A percentile compares a stretch with the other conserved stretches of the same genome.
Evolutionary conservation across 306 rosid genomes (phyloP).

Genomic region (Neltuma alba): DNA sequence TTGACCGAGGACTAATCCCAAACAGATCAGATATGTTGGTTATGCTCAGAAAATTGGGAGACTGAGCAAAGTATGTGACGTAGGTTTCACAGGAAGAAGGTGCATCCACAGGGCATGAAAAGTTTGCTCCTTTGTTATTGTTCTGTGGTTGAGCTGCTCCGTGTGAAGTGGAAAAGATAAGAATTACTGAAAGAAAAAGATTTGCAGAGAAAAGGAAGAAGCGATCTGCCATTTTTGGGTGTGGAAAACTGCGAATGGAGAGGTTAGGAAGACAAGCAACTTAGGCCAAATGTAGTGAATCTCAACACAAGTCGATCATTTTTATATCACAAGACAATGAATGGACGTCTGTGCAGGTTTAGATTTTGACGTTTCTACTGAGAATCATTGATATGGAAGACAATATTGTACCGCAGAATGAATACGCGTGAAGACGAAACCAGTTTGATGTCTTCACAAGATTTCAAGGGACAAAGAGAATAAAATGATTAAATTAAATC

Average conservation of each 20-base stretch:
- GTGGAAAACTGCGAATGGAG: neutral
- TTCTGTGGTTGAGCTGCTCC: slow-evolving; percentile 1
- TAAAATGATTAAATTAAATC: neutral
- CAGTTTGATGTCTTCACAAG: slow-evolving; percentile 5
- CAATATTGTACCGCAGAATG: slow-evolving; percentile 8
- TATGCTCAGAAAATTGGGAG: slow-evolving; percentile 48
- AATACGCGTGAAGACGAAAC: neutral
- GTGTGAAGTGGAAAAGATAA: slow-evolving; percentile 31
- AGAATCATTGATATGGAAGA: slow-evolving; percentile 22
- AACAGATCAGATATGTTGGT: slow-evolving; percentile 54
- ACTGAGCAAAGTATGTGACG: slow-evolving; percentile 53
- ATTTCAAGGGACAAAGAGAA: slow-evolving; percentile 10
- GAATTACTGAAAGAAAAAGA: slow-evolving; percentile 29
- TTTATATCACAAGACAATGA: neutral
- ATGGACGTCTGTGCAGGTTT: neutral
- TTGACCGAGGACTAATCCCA: slow-evolving; percentile 43
- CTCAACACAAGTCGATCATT: neutral
- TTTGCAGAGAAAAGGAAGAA: slow-evolving; percentile 27
- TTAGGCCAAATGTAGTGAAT: neutral
- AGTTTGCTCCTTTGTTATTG: slow-evolving; percentile 37
- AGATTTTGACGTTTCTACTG: slow-evolving; percentile 12
- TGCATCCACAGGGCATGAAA: slow-evolving; percentile 46
- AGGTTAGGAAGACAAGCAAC: neutral
- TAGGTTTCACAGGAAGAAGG: slow-evolving; percentile 52
- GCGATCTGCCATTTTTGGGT: slow-evolving; percentile 43